Base-by-base conservation (phyloP, 2,329 filamentous ascomycete genomes). In the Dactylellina drechsleri region DNA sequence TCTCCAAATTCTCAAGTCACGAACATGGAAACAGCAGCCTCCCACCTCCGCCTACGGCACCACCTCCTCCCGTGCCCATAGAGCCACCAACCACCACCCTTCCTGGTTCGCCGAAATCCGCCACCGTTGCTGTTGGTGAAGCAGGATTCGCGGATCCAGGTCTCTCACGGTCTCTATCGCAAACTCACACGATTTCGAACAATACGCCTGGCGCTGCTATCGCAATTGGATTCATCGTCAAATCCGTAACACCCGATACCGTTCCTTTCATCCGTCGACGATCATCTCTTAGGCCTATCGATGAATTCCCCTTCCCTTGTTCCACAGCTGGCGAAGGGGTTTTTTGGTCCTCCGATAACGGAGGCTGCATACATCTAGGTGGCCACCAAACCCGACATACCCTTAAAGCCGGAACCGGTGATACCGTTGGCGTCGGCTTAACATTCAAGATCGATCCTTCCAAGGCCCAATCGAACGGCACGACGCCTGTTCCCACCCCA, bases 231-330 rank as follows among this genome's bases (percentile, higher is more conserved):
- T 76, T 76, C 41, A 66, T 76, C 20, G 66, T 76, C 31, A 76
- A 76, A 43, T 76, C 47, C n/a, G 72, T 76, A 15, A 71, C 72
- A 28, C 72, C 72, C 13, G 72, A 76, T 36, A 76, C 72, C 0
- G 72, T 71, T 13, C 60, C 72, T 4, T 76, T 66, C 60, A 62
- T 76, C 13, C 72, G 72, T n/a, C 60, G 72, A 1, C 52, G 72
- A 16, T 76, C 72, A 10, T 76, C 72, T 28, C 72, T 76, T 12
- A 58, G 72, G 1, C 72, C 66, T 6, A 58, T 70, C 15, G 72
- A 76, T 41, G 72, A 76, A 43, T 70, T 76, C 23, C 72, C 72
- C n/a, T 71, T 76, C 23, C 72, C 72, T 1, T 66, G 31, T 18
- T 76, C 72, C 15, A 71, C 61, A 7, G 50, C 59, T 12, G 72